These are phyloP conservation scores for Rubroboletus satanas DNA, from an alignment of 768 basidiomycete genomes.

Conservation along the genomic window DNA sequence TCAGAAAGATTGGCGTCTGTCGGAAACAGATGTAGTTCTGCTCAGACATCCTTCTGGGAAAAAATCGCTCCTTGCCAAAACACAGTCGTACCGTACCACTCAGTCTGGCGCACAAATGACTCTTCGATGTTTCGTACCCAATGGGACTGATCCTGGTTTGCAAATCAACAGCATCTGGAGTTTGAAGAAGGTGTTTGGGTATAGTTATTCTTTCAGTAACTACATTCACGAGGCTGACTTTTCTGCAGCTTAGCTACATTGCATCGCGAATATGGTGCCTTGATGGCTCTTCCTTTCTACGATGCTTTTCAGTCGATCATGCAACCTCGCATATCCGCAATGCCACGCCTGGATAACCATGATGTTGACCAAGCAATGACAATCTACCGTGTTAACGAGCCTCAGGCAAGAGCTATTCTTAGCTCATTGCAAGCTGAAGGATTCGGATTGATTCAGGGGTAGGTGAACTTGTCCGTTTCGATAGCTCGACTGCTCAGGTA, in stretches of 20 bases:
- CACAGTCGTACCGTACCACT: slow-evolving; percentile 42
- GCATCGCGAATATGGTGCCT: slow-evolving; percentile 87
- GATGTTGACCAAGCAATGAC: slow-evolving; percentile 66
- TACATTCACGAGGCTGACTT: slow-evolving; percentile 2
- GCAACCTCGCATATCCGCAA: slow-evolving; percentile 54
- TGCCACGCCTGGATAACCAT: slow-evolving; percentile 40
- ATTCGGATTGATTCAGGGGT: slow-evolving; percentile 96
- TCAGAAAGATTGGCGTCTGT: slow-evolving; percentile 67
- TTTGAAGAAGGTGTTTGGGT: slow-evolving; percentile 83
- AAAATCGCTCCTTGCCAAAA: slow-evolving; percentile 68
- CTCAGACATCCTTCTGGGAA: slow-evolving; percentile 56
- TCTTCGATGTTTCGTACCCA: slow-evolving; percentile 50
- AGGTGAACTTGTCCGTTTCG: slow-evolving; percentile 18
- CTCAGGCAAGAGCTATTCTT: slow-evolving; percentile 87
- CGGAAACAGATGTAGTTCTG: slow-evolving; percentile 84
- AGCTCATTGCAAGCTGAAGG: slow-evolving; percentile 68
- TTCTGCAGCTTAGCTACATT: slow-evolving; percentile 76
- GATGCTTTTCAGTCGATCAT: slow-evolving; percentile 72
- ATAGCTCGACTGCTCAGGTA: background rate
- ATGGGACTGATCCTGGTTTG: slow-evolving; percentile 55
- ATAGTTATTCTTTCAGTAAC: background rate
- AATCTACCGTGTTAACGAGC: slow-evolving; percentile 78
- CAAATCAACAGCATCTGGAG: slow-evolving; percentile 65
- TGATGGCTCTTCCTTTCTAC: slow-evolving; percentile 79
- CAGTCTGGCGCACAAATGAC: slow-evolving; percentile 51